Evolutionary conservation across 768 basidiomycete species (phyloP).

Genomic region (Suillus occidentalis): DNA sequence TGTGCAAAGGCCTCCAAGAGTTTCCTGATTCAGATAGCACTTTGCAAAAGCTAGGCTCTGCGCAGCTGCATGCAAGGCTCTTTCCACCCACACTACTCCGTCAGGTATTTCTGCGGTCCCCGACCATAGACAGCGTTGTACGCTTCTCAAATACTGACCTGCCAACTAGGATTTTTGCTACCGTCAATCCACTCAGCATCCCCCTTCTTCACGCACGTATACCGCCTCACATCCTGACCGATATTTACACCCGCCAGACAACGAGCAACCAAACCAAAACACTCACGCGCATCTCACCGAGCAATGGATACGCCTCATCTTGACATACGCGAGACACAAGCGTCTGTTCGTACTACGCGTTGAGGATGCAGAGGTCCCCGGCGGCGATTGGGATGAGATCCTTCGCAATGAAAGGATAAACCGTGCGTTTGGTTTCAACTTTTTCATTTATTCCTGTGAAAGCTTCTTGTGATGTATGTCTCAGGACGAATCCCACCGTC

Average conservation of each 20-base stretch:
- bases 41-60: too few relatives aligned
- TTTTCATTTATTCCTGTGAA: not conserved
- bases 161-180: slow-evolving; percentile 61
- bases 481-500: slow-evolving; percentile 60
- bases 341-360: slow-evolving; percentile 63
- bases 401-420: slow-evolving; percentile 77
- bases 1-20: too few relatives aligned
- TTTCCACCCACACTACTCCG: slow-evolving; percentile 53
- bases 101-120: slow-evolving; percentile 44
- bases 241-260: slow-evolving; percentile 32
- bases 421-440: slow-evolving; percentile 43
- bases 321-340: slow-evolving; percentile 70
- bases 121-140: not conserved
- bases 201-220: slow-evolving; percentile 82
- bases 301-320: slow-evolving; percentile 78
- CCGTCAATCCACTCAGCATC: slow-evolving; percentile 83
- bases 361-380: slow-evolving; percentile 70
- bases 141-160: slow-evolving; percentile 11
- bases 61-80: slow-evolving; percentile 40
- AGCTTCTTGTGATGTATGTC: not conserved
- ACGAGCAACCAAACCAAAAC: slow-evolving; percentile 72
- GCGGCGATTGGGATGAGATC: slow-evolving; percentile 78
- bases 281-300: slow-evolving; percentile 62
- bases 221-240: not conserved
- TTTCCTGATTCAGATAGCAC: too few relatives aligned